Conservation (phyloP, 2,329 filamentous ascomycete species). For the Trichoderma koningii region DNA sequence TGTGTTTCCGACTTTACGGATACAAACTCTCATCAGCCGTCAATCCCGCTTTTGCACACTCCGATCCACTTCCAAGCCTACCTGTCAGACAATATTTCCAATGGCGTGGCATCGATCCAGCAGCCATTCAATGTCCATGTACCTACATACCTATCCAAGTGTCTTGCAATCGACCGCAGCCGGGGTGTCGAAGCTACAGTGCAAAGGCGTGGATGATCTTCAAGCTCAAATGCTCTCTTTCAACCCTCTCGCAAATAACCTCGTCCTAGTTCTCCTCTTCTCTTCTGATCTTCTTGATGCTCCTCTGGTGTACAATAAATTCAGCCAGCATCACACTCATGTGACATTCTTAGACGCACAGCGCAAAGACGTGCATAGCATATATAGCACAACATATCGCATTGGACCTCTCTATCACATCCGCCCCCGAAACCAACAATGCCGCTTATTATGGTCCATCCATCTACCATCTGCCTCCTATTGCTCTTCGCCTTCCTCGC, state of each 20-base stretch:
- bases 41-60: not conserved
- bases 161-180: not conserved
- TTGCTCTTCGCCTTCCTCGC: not conserved
- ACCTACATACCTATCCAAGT: no score
- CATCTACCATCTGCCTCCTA: conserved; percentile 3
- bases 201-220: not conserved
- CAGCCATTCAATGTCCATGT: not conserved
- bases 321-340: no score
- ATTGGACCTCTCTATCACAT: not conserved
- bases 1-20: not conserved
- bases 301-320: no score
- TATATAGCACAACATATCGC: no score
- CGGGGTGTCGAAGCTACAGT: not conserved
- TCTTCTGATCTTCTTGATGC: no score
- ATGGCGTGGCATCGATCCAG: not conserved
- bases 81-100: no score
- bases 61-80: not conserved
- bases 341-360: no score
- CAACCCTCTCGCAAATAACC: not conserved
- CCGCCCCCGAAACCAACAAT: not conserved
- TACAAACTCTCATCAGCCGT: not conserved
- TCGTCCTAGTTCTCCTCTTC: not conserved
- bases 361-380: no score
- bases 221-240: not conserved
- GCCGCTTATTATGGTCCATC: not conserved